Base-by-base conservation (phyloP, 805 yeast species). In the Metschnikowia henanensis region DNA sequence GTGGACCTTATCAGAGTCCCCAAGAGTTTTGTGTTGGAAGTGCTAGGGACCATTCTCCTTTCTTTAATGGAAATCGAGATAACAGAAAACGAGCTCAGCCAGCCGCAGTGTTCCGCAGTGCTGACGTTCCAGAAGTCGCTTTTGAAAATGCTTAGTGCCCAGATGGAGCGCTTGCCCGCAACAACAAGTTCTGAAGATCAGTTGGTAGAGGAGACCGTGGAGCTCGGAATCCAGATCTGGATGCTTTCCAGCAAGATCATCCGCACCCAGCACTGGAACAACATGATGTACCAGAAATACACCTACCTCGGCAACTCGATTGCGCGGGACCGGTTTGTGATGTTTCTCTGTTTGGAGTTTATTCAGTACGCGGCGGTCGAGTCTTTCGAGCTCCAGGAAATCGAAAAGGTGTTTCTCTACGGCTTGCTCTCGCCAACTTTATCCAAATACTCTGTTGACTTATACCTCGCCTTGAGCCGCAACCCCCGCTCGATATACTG, bases 271-370 rank as follows among this genome's bases (percentile, higher is more conserved):
- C 50, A 46, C 45, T 71, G 76, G 76, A 66, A 65, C 37, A 56
- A 55, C 34, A 46, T 71, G 34, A 53, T 65, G 22, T 56, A 68
- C 19, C 76, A 69, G 41, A 60, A 58, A 25, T 71, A 53, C 48
- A 70, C 73, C 1, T 71, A 68, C 43, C 52, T 66, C 37, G 76
- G 76, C 3, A 70, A 70, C 43, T 41, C 56, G 0, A 52, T 56
- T 20, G 71, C 68, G 68, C 47, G 75, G 46, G 62, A 61, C 6
- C 59, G 60, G 41, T 70, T 65, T 50, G 45, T 56, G 2, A 45
- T 66, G 35, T 61, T 50, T 30, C 55, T 70, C 20, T 63, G 62
- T 44, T 35, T 41, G 13, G 62, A 60, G 32, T 51, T 65, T 10
- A 49, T 65, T 30, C 46, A 53, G 16, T 57, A 49, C 37, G 52